phyloP scores from a whole-genome alignment of 495 filamentous ascomycete species.

The Astrothelium subdiscretum region DNA sequence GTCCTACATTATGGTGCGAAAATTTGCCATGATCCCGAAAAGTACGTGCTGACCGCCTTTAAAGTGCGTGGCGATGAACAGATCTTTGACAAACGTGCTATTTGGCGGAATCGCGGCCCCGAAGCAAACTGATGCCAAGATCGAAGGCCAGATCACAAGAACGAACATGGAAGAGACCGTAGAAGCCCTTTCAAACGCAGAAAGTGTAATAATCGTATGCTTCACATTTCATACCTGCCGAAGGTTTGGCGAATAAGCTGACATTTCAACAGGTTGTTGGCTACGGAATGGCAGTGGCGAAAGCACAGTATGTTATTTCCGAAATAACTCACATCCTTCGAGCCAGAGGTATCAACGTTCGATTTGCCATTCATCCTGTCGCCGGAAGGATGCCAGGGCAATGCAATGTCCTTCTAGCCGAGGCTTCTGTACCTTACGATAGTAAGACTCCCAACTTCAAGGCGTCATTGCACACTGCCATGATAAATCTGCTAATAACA shows the following conservation, averaged over 20 bases:
- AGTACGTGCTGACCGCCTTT: not conserved
- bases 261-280: conserved; percentile 42
- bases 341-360: conserved; percentile 57
- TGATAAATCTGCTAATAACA: conserved; percentile 15
- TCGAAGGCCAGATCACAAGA: conserved; percentile 60
- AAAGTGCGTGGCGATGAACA: conserved; percentile 74
- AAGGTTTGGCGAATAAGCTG: too few relatives aligned
- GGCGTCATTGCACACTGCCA: not conserved
- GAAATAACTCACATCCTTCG: conserved; percentile 63
- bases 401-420: conserved; percentile 73
- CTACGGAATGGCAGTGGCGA: conserved; percentile 81
- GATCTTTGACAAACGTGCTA: conserved; percentile 66
- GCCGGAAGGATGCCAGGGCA: conserved; percentile 79
- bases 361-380: conserved; percentile 79
- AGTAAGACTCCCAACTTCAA: conserved; percentile 29
- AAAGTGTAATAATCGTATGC: conserved; percentile 60
- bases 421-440: conserved; percentile 73
- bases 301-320: conserved; percentile 66
- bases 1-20: conserved; percentile 53
- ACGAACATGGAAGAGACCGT: conserved; percentile 65
- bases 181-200: conserved; percentile 54
- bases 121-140: conserved; percentile 49
- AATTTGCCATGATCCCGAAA: not conserved
- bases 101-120: conserved; percentile 64
- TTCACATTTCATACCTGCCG: not conserved